phyloP scores from a whole-genome alignment of 108 stramenopile species.

The Cyclotella cryptica region DNA sequence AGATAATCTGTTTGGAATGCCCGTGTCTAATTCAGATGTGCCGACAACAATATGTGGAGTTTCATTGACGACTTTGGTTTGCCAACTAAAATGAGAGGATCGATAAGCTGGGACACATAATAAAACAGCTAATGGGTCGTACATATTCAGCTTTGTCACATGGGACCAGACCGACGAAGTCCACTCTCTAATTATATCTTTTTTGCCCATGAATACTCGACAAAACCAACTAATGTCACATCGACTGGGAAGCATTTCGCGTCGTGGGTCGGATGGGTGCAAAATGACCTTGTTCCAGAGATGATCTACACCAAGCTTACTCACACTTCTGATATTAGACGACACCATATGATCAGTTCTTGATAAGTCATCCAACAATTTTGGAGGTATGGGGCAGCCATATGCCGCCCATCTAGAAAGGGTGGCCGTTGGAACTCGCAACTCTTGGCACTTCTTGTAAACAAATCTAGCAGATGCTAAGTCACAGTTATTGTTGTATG shows the following conservation, averaged over 20 bases:
- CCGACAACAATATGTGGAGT: constrained; percentile 46
- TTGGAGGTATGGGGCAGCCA: constrained; percentile 48
- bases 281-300: constrained; percentile 57
- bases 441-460: constrained; percentile 50
- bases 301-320: constrained; percentile 41
- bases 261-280: constrained; percentile 38
- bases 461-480: constrained; percentile 47
- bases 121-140: constrained; percentile 52
- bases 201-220: constrained; percentile 44
- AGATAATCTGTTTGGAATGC: constrained; percentile 36
- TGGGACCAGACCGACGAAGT: constrained; percentile 42
- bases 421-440: constrained; percentile 49
- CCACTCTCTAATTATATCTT: constrained; percentile 28
- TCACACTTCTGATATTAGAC: constrained; percentile 42
- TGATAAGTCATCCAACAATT: constrained; percentile 43
- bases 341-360: constrained; percentile 57
- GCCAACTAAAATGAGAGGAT: constrained; percentile 28
- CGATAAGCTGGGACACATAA: constrained; percentile 52
- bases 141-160: constrained; percentile 53
- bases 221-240: constrained; percentile 55
- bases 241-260: constrained; percentile 52
- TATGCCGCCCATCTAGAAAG: constrained; percentile 57
- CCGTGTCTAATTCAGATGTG: constrained; percentile 43
- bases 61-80: constrained; percentile 48
- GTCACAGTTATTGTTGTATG: constrained; percentile 58